phyloP scores from a whole-genome alignment of 345 rosid genomes.

The Physaria fendleri region DNA sequence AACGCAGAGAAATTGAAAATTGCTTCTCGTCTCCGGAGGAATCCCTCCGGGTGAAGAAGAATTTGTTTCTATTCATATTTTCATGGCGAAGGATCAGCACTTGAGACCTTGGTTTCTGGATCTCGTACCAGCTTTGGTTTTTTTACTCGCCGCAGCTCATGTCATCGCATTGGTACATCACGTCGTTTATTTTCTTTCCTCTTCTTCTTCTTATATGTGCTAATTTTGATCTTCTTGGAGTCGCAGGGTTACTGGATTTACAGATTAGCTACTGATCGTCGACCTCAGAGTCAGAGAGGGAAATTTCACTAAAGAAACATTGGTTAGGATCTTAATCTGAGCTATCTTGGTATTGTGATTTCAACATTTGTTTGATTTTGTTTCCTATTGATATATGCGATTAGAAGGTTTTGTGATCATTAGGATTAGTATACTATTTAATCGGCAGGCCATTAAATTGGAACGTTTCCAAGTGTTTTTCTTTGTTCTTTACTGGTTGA shows the following conservation, averaged over 20 bases:
- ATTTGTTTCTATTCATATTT: neutral
- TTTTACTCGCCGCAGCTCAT: slow-evolving; percentile 72
- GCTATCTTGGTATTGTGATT: too few relatives aligned
- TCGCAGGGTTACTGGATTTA: slow-evolving; percentile 76
- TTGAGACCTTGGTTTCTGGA: slow-evolving; percentile 68
- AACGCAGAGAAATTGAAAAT: neutral
- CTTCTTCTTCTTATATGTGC: neutral
- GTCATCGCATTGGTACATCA: slow-evolving; percentile 62
- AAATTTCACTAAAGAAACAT: slow-evolving; percentile 47
- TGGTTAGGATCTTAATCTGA: too few relatives aligned
- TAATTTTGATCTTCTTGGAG: neutral
- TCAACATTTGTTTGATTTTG: too few relatives aligned
- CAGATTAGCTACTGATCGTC: slow-evolving; percentile 66
- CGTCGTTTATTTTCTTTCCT: neutral
- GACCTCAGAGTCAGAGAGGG: slow-evolving; percentile 65
- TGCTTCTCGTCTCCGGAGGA: neutral
- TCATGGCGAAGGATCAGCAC: slow-evolving; percentile 48
- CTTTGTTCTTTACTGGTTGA: neutral
- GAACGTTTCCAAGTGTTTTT: neutral
- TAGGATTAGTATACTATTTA: neutral
- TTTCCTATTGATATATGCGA: too few relatives aligned
- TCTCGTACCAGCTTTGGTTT: slow-evolving; percentile 52
- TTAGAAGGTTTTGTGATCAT: neutral
- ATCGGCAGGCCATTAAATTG: neutral
- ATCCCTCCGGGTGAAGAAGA: neutral